Percentiles rank a stretch among this genome's conserved stretches.
These are phyloP conservation scores for Beauveria sp. DNA, from an alignment of 2,329 filamentous ascomycete species.

Conservation along the genomic window DNA sequence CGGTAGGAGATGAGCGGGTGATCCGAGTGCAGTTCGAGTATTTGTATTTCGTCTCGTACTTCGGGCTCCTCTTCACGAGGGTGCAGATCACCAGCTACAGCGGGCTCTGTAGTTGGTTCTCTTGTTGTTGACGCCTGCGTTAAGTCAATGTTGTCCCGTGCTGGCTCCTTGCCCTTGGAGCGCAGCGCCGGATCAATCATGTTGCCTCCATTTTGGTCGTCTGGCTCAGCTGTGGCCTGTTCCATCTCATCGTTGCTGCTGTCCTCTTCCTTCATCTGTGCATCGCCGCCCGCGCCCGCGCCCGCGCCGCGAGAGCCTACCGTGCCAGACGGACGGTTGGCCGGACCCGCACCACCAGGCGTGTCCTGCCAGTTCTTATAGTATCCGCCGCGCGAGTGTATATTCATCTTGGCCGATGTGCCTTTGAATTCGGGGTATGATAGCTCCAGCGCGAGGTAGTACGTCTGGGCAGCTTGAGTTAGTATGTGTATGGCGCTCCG, in stretches of 20 bases:
- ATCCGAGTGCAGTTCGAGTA: slow-evolving; percentile 70
- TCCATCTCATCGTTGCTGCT: slow-evolving; percentile 24
- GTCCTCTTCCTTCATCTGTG: slow-evolving; percentile 17
- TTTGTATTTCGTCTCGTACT: slow-evolving; percentile 51
- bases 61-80: slow-evolving; percentile 12
- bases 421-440: slow-evolving; percentile 52
- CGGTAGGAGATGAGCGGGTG: slow-evolving; percentile 76
- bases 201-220: slow-evolving; percentile 24
- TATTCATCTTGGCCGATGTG: slow-evolving; percentile 30
- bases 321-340: slow-evolving; percentile 14
- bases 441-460: slow-evolving; percentile 56
- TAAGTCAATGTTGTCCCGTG: slow-evolving; percentile 9
- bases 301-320: background rate
- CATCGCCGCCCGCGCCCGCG: background rate
- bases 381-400: slow-evolving; percentile 38
- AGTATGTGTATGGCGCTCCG: background rate
- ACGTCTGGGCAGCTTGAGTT: slow-evolving; percentile 39
- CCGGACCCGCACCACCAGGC: slow-evolving; percentile 15
- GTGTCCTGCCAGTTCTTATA: slow-evolving; percentile 34
- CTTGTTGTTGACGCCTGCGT: slow-evolving; percentile 4
- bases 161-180: slow-evolving; percentile 16
- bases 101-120: background rate
- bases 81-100: slow-evolving; percentile 8
- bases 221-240: slow-evolving; percentile 20
- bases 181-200: slow-evolving; percentile 20